phyloP scores from a whole-genome alignment of 306 rosid species.

The Glycyrrhiza uralensis region DNA sequence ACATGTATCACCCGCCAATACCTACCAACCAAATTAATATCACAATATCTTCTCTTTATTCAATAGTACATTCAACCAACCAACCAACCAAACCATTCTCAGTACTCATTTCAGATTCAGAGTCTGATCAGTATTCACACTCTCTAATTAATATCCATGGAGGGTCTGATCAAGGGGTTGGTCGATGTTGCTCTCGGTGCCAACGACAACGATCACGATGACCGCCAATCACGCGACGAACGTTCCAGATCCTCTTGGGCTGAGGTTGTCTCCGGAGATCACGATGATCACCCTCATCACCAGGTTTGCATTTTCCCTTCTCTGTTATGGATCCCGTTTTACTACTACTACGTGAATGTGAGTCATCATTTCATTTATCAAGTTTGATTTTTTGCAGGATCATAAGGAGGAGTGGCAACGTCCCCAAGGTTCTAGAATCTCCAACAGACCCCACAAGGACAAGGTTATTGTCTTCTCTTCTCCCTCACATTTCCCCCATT shows the following conservation, averaged over 20 bases:
- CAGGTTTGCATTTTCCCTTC: neutral
- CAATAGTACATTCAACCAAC: neutral
- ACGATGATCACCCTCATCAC: constrained; percentile 27
- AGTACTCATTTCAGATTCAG: neutral
- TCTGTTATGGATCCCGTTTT: neutral
- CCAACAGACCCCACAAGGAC: constrained; percentile 43
- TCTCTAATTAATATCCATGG: constrained; percentile 47
- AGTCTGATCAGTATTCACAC: neutral
- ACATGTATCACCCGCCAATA: constrained; percentile 5
- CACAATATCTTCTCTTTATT: neutral
- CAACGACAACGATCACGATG: constrained; percentile 14
- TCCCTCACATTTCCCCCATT: neutral
- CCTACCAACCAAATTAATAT: neutral
- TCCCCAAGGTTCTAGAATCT: constrained; percentile 40
- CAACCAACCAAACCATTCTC: neutral
- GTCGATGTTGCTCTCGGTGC: constrained; percentile 47
- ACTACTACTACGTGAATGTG: neutral
- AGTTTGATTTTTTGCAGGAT: constrained; percentile 32
- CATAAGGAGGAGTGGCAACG: constrained; percentile 39
- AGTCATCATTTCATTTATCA: neutral
- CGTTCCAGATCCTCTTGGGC: constrained; percentile 85
- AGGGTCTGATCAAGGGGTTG: constrained; percentile 75
- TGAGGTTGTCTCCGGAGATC: constrained; percentile 73
- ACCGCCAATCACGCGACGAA: constrained; percentile 33
- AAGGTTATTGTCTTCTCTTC: constrained; percentile 49